These are phyloP conservation scores for Aspergillus egyptiacus DNA, from an alignment of 495 filamentous ascomycete species.

Conservation along the genomic window DNA sequence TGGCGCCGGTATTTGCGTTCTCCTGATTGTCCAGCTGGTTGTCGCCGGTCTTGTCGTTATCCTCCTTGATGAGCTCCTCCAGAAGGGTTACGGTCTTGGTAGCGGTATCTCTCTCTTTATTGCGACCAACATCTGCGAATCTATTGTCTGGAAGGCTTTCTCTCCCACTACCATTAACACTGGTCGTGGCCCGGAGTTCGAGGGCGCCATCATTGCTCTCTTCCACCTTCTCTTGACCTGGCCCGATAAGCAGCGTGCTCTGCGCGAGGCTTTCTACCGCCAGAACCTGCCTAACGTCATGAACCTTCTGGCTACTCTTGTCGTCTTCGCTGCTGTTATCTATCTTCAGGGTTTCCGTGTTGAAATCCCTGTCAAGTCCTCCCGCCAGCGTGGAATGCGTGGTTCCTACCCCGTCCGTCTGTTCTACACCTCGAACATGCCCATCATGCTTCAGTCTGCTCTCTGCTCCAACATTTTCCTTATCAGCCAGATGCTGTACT, in stretches of 20 bases:
- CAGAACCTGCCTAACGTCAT: conserved; percentile 99
- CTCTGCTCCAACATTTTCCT: conserved; percentile 99
- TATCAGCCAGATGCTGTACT: conserved; percentile 98
- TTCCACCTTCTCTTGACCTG: conserved; percentile 98
- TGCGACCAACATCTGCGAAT: conserved; percentile 99
- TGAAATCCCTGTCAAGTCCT: conserved; percentile 99
- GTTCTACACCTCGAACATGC: conserved; percentile 69
- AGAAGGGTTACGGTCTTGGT: conserved; percentile 98
- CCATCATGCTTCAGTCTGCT: conserved; percentile 98
- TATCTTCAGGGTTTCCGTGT: conserved; percentile 99
- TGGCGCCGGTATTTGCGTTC: conserved; percentile 94
- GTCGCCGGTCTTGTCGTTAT: conserved; percentile 97
- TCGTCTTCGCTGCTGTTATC: conserved; percentile 95
- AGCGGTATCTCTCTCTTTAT: conserved; percentile 99
- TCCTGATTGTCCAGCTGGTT: conserved; percentile 94
- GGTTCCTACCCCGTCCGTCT: conserved; percentile 69
- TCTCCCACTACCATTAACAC: conserved; percentile 99
- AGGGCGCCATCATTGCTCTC: conserved; percentile 96
- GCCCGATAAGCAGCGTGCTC: conserved; percentile 95
- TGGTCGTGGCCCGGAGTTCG: conserved; percentile 97
- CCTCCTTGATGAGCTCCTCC: conserved; percentile 96
- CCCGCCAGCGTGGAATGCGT: conserved; percentile 96
- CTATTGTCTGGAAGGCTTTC: conserved; percentile 99
- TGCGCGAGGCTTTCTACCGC: conserved; percentile 97
- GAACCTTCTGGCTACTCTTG: conserved; percentile 90